Conservation (phyloP, 345 rosid species). For the Lagerstroemia speciosa region DNA sequence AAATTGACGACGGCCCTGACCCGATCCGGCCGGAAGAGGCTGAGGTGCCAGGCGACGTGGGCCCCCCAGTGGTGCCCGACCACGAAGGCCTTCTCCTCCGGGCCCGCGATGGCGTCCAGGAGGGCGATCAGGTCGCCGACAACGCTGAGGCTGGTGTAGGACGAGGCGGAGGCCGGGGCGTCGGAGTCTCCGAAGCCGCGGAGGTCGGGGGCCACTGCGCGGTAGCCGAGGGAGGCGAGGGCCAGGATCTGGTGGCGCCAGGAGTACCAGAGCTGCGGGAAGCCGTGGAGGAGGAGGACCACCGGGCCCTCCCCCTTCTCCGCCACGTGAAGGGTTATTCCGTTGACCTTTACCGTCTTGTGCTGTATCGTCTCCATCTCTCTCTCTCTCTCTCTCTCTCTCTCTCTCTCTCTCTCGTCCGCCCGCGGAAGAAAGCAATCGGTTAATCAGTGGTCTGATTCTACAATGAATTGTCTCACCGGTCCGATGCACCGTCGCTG, state of each 20-base stretch:
- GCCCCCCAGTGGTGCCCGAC: slow-evolving; percentile 53
- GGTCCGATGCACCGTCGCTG: too few relatives aligned
- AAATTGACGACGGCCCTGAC: too few relatives aligned
- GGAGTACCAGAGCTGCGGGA: slow-evolving; percentile 79
- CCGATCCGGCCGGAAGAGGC: too few relatives aligned
- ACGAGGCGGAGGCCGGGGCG: slow-evolving; percentile 31
- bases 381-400: too few relatives aligned
- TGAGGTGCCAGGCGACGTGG: slow-evolving; percentile 31
- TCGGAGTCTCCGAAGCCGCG: slow-evolving; percentile 77
- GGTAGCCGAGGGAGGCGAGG: slow-evolving; percentile 59
- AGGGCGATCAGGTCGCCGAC: slow-evolving; percentile 42
- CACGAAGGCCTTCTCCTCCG: slow-evolving; percentile 24
- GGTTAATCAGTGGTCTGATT: too few relatives aligned
- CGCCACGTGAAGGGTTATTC: slow-evolving; percentile 68
- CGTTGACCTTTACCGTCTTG: slow-evolving; percentile 43
- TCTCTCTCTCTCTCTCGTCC: background rate
- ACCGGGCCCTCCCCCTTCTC: slow-evolving; percentile 48
- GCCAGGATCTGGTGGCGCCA: slow-evolving; percentile 76
- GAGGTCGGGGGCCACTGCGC: slow-evolving; percentile 75
- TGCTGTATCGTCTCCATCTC: slow-evolving; percentile 46
- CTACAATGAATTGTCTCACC: too few relatives aligned
- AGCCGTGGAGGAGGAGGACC: slow-evolving; percentile 69
- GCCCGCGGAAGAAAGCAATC: background rate
- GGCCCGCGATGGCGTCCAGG: slow-evolving; percentile 21
- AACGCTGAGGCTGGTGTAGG: slow-evolving; percentile 41